Evolutionary conservation across 345 rosid species (phyloP), one percentile per base, ranked within the genome.

Genomic region (Rhizophora mangle): DNA sequence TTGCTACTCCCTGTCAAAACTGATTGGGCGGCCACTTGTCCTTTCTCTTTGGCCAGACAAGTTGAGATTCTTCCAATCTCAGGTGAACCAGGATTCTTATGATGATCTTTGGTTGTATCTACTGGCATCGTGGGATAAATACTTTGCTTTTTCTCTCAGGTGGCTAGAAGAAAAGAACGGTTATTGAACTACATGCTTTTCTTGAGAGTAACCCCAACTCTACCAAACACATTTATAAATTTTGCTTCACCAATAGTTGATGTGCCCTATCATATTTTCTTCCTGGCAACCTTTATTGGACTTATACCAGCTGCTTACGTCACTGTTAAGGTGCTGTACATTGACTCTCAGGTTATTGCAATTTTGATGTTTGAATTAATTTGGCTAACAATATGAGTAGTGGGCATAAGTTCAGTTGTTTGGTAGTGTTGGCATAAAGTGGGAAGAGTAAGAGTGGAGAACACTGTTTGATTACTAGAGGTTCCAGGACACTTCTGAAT

Each of bases 211-310:
- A 94, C 97, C 69, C 98, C 98, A 47, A 88, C 97, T 64, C 78
- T 91, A 74, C 98, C 98, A 20, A 91, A 91, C 65, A 89, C 96
- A 29, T 94, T 94, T 72, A 91, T 94, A 30, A 94, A 94, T 66
- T 88, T 91, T 69, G 97, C 98, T 71, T 89, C 98, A 37, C 98
- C 97, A 0, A 94, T 86, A 62, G 97, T 94, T 34, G 84, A 91
- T 68, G 90, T 91, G 52, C 97, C 98, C 62, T 94, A 85, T 67
- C 96, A 89, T 79, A 94, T 82, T 60, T 94, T 94, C 89, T 88
- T 91, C 78, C 62, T 82, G 37, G 95, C 87, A 46, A 89, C 98
- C 31, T 76, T 88, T 62, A 82, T 94, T 13, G 98, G 97, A 31
- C 81, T 91, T 79, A 89, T 89, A 66, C 98, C 98, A 64, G 97